Evolutionary conservation across 352 stramenopile genomes (phyloP).

Genomic region (Phytophthora macrochlamydospora): DNA sequence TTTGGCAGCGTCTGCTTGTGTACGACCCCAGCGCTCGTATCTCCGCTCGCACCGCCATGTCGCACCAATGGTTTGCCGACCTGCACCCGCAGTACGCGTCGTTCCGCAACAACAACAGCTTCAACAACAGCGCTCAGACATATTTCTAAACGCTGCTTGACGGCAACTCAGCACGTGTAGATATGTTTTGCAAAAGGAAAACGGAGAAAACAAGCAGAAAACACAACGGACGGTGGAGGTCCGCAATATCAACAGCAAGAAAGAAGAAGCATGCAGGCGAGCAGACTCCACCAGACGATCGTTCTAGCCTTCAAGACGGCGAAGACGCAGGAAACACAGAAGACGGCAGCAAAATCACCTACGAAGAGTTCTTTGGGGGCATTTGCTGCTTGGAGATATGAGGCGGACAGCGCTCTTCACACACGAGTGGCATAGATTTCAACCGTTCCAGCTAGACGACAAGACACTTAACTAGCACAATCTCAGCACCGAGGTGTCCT

Average conservation of each 20-base stretch:
- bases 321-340: background rate
- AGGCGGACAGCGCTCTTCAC: constrained; percentile 14
- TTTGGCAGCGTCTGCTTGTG: constrained; percentile 70
- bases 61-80: constrained; percentile 86
- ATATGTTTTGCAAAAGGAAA: constrained; percentile 1
- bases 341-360: constrained; percentile 2
- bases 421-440: constrained; percentile 30
- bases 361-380: constrained; percentile 2
- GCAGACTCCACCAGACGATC: background rate
- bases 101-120: constrained; percentile 58
- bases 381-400: constrained; percentile 13
- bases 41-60: constrained; percentile 80
- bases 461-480: constrained; percentile 3
- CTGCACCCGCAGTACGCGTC: constrained; percentile 75
- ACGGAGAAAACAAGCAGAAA: constrained; percentile 5
- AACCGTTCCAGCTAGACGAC: constrained; percentile 4
- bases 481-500: constrained; percentile 4
- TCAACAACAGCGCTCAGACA: constrained; percentile 52
- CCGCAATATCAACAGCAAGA: background rate
- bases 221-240: constrained; percentile 6
- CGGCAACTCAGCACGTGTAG: background rate
- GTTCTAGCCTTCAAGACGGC: background rate
- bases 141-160: constrained; percentile 24
- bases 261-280: constrained; percentile 6
- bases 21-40: constrained; percentile 84